Evolutionary conservation across 1,284 basidiomycete genomes (phyloP).

Genomic region (Ceratobasidium sp.): DNA sequence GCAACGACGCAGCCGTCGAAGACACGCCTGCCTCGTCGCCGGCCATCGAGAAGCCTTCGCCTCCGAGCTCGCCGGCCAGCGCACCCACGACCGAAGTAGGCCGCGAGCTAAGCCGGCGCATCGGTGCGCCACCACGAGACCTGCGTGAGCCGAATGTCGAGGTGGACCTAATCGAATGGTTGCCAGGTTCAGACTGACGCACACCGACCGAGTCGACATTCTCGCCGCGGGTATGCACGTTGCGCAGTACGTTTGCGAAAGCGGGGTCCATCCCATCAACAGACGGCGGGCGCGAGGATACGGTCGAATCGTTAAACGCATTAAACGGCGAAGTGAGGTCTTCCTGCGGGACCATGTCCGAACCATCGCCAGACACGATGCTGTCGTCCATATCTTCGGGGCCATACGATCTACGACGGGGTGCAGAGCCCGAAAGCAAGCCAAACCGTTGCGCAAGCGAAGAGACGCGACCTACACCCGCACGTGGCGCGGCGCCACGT

Average conservation of each 20-base stretch:
- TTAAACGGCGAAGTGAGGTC: slow-evolving; percentile 39
- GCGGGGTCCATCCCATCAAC: slow-evolving; percentile 86
- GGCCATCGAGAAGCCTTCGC: slow-evolving; percentile 28
- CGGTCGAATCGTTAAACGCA: slow-evolving; percentile 30
- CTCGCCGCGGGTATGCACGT: slow-evolving; percentile 18
- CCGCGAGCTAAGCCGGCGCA: slow-evolving; percentile 62
- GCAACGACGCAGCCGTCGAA: slow-evolving; percentile 30
- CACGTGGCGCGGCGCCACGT: slow-evolving; percentile 52
- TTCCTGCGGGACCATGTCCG: slow-evolving; percentile 51
- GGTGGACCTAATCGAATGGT: slow-evolving; percentile 40
- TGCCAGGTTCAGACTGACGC: slow-evolving; percentile 6
- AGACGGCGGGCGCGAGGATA: slow-evolving; percentile 59
- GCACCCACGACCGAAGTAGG: slow-evolving; percentile 74
- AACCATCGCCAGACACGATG: slow-evolving; percentile 48
- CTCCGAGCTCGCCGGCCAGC: slow-evolving; percentile 69
- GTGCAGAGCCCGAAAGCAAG: slow-evolving; percentile 65
- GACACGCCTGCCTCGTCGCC: neutral
- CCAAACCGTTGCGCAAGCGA: slow-evolving; percentile 70
- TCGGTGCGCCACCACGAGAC: slow-evolving; percentile 48
- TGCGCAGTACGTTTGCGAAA: slow-evolving; percentile 74
- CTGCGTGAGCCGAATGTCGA: slow-evolving; percentile 60
- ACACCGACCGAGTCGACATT: slow-evolving; percentile 9
- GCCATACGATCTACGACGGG: slow-evolving; percentile 44
- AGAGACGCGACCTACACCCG: slow-evolving; percentile 62
- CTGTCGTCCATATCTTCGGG: slow-evolving; percentile 29